Evolutionary conservation across 768 basidiomycete genomes (phyloP).

Genomic region (Sarcomyxa edulis): DNA sequence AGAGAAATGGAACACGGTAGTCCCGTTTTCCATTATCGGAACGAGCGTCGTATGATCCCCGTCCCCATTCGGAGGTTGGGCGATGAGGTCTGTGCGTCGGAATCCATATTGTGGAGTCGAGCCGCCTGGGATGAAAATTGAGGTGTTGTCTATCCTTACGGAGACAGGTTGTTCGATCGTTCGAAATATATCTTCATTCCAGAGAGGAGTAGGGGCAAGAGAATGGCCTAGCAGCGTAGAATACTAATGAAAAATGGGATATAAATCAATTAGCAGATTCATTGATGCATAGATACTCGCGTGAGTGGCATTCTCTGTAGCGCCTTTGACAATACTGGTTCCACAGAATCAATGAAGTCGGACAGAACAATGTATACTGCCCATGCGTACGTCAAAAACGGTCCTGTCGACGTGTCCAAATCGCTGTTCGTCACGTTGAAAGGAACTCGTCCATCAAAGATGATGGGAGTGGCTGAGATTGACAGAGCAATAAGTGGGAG

Average conservation of each 20-base stretch:
- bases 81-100: conserved; percentile 55
- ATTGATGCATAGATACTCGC: conserved; percentile 25
- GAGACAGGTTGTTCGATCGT: conserved; percentile 45
- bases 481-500: no score
- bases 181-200: conserved; percentile 25
- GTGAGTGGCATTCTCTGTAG: conserved; percentile 42
- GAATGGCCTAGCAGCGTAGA: conserved; percentile 32
- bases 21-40: conserved; percentile 34
- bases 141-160: conserved; percentile 51
- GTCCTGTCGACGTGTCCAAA: conserved; percentile 42
- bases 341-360: background rate
- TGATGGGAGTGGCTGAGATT: conserved; percentile 21
- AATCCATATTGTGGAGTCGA: conserved; percentile 47
- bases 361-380: background rate
- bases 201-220: conserved; percentile 42
- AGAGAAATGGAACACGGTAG: conserved; percentile 46
- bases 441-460: conserved; percentile 53
- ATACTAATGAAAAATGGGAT: conserved; percentile 30
- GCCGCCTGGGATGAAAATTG: conserved; percentile 50
- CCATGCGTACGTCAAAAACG: conserved; percentile 47
- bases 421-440: conserved; percentile 34
- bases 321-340: conserved; percentile 52
- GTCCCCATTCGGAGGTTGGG: conserved; percentile 28
- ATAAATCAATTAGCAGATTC: background rate
- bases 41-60: conserved; percentile 32